A percentile compares a stretch with the other conserved stretches of the same genome.
Evolutionary conservation across 257 asterid genomes (phyloP).

Genomic region (Solanum okadae): DNA sequence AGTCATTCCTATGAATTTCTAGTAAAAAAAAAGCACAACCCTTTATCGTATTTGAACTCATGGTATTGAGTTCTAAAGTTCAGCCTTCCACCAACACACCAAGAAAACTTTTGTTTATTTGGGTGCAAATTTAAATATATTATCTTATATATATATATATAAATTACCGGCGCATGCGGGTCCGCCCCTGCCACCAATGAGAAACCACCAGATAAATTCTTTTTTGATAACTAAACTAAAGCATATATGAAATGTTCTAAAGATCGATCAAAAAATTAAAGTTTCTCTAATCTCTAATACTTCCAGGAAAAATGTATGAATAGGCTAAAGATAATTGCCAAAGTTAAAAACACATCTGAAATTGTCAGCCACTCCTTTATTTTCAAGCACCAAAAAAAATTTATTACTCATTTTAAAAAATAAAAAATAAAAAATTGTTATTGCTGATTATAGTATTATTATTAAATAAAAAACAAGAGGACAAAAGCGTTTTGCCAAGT

Average conservation of each 20-base stretch:
- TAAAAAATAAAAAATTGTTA: not conserved
- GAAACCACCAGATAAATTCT: not conserved
- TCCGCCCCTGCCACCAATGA: not conserved
- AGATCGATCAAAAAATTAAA: not conserved
- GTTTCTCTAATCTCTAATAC: not conserved
- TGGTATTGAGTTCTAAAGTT: no score
- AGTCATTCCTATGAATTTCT: not conserved
- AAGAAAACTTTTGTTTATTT: no score
- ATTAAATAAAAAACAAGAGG: not conserved
- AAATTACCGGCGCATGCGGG: no score
- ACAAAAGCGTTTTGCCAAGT: not conserved
- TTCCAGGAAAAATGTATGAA: not conserved
- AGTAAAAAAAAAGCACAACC: no score
- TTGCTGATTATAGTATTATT: not conserved
- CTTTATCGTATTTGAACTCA: no score
- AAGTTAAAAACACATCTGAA: not conserved
- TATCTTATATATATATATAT: no score
- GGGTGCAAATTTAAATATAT: no score
- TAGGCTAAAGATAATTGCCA: not conserved
- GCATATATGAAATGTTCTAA: not conserved
- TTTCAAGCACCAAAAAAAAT: not conserved
- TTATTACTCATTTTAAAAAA: not conserved
- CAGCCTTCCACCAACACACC: no score
- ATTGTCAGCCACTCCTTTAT: not conserved
- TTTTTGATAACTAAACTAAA: not conserved